A percentile compares a stretch with the other conserved stretches of the same genome.
Conservation (phyloP, 306 rosid genomes). For the Rosa multiflora region DNA sequence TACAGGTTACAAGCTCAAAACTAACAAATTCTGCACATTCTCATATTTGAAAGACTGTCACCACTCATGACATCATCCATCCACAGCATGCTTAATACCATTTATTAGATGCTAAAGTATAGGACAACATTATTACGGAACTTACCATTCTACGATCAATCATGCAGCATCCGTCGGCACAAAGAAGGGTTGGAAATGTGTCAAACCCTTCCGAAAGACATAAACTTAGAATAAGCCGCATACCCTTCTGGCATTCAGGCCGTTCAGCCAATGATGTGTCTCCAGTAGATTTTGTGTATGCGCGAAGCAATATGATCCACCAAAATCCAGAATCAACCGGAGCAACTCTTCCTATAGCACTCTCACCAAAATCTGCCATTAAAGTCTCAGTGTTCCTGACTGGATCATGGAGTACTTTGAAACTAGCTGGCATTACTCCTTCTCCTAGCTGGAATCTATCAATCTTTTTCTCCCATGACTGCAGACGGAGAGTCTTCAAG, state of each 20-base stretch:
- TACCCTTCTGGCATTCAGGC: conserved; percentile 95
- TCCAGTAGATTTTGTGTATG: conserved; percentile 88
- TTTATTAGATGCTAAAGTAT: conserved; percentile 9
- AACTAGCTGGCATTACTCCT: conserved; percentile 99
- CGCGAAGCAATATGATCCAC: conserved; percentile 96
- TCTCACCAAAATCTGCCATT: conserved; percentile 91
- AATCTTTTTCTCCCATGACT: conserved; percentile 91
- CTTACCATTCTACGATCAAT: conserved; percentile 98
- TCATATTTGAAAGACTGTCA: neutral
- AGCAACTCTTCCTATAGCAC: conserved; percentile 98
- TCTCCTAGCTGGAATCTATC: conserved; percentile 85
- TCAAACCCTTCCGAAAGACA: conserved; percentile 93
- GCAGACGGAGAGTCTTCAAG: conserved; percentile 85
- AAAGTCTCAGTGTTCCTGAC: conserved; percentile 65
- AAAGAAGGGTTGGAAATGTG: conserved; percentile 91
- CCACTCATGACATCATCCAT: neutral
- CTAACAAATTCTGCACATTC: neutral
- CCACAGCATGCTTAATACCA: conserved; percentile 6
- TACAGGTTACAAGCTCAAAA: neutral
- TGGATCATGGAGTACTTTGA: conserved; percentile 84
- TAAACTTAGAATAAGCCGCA: conserved; percentile 82
- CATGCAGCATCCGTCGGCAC: conserved; percentile 98
- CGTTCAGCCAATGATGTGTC: conserved; percentile 78
- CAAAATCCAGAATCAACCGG: conserved; percentile 98
- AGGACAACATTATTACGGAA: conserved; percentile 19